Conservation (phyloP, 768 basidiomycete species). For the Leccinum arenicola region DNA sequence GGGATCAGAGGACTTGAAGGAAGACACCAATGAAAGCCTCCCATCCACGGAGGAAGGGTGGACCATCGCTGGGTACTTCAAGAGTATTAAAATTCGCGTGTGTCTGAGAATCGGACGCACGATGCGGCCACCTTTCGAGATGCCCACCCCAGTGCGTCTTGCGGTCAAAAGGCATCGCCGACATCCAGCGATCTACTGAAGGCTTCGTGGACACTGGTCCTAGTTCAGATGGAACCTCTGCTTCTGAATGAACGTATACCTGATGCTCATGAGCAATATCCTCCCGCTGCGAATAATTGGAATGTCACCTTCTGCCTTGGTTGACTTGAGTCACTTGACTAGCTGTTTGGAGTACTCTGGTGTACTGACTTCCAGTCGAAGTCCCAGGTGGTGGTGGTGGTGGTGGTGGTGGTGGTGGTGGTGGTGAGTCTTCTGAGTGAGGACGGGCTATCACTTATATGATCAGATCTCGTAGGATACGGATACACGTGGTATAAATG, state of each 20-base stretch:
- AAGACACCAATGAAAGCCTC: neutral
- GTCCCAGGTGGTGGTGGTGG: neutral
- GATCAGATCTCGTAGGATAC: conserved; percentile 1
- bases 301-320: neutral
- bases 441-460: neutral
- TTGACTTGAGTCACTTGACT: neutral
- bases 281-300: neutral
- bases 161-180: no score
- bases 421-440: neutral
- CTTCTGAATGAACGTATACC: neutral
- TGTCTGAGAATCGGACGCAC: neutral
- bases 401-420: neutral
- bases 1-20: neutral
- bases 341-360: neutral
- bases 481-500: neutral
- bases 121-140: neutral
- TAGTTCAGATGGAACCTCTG: neutral
- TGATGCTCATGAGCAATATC: neutral
- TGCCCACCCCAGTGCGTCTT: neutral
- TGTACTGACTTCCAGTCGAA: neutral
- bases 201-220: neutral
- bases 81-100: neutral
- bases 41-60: neutral
- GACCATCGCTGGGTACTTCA: neutral
- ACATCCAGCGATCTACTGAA: neutral